phyloP scores from a whole-genome alignment of 441 rosid species.

The Jatropha podagrica region DNA sequence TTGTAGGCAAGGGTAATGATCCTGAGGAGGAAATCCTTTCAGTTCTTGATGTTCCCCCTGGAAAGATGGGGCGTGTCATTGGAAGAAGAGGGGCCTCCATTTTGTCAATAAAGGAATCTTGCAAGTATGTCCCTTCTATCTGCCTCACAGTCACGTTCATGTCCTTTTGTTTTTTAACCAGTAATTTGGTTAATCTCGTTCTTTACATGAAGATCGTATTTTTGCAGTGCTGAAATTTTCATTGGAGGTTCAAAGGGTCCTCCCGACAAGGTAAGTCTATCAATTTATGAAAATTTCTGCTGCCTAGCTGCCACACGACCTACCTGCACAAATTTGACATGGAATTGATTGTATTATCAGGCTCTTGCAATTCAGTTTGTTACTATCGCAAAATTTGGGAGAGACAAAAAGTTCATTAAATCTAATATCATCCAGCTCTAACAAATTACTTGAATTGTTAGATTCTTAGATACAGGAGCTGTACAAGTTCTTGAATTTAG shows the following conservation, averaged over 20 bases:
- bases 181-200: slow-evolving; percentile 19
- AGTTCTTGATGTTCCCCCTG: slow-evolving; percentile 77
- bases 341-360: background rate
- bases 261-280: slow-evolving; percentile 70
- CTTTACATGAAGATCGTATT: slow-evolving; percentile 5
- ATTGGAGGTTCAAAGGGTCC: slow-evolving; percentile 85
- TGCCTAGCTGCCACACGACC: background rate
- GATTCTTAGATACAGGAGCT: background rate
- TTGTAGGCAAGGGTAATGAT: slow-evolving; percentile 38
- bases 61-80: slow-evolving; percentile 88
- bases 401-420: background rate
- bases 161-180: background rate
- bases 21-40: slow-evolving; percentile 82
- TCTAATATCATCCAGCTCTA: background rate
- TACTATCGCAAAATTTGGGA: background rate
- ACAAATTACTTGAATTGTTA: background rate
- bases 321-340: background rate
- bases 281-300: slow-evolving; percentile 2
- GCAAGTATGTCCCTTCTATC: slow-evolving; percentile 53
- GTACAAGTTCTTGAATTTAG: background rate
- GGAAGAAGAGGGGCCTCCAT: slow-evolving; percentile 86
- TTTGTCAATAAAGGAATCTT: slow-evolving; percentile 72
- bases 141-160: slow-evolving; percentile 8
- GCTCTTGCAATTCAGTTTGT: background rate
- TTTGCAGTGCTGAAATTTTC: slow-evolving; percentile 79